Base-by-base conservation (phyloP, 2,329 filamentous ascomycete genomes). In the Ceratocystis colombiana region DNA sequence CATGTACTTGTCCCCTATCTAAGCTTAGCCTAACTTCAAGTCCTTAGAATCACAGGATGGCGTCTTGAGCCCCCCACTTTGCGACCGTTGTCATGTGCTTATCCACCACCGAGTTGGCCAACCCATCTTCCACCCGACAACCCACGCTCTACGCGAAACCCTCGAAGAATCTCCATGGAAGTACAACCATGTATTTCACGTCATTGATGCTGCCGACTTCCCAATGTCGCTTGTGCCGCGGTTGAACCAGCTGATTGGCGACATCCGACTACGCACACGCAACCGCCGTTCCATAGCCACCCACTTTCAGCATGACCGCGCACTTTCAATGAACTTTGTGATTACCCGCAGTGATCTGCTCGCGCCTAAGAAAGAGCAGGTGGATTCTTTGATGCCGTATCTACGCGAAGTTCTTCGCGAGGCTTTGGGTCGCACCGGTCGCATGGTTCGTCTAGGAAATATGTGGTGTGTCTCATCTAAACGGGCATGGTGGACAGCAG, bases 141-240 rank as follows among this genome's bases (percentile, higher is more conserved):
- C 96, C 69, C 83, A 90, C 55, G 86, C 89, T 1, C 85, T 99
- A 64, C 85, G 86, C 70, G 87, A 90, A 69, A 96, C 91, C 17
- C 88, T 99, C 64, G 82, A 87, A 64, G 90, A 96, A 75, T 96
- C 93, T 0, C 92, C 92, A 0, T 87, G 95, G 76, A 89, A 89
- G 73, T 84, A 89, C 73, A 97, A 99, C 72, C 90, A 96, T 75
- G 87, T 99, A 68, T 99, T 97, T 74, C 94, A 99, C 75, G 81
- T 99, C 30, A 79, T 99, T 25, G 94, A 99, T 73, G 93, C 94
- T 2, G 94, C 92, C 68, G 94, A 99, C 75, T 97, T 99, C 70
- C 94, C 94, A 22, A 89, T 99, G 83, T 96, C 94, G 1, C 77
- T 99, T 15, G 80, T 97, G 3, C 89, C 90, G 0, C 84, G 86